A percentile compares a stretch with the other conserved stretches of the same genome.
Conservation (phyloP, 2,329 filamentous ascomycete species). For the Ciborinia camelliae region DNA sequence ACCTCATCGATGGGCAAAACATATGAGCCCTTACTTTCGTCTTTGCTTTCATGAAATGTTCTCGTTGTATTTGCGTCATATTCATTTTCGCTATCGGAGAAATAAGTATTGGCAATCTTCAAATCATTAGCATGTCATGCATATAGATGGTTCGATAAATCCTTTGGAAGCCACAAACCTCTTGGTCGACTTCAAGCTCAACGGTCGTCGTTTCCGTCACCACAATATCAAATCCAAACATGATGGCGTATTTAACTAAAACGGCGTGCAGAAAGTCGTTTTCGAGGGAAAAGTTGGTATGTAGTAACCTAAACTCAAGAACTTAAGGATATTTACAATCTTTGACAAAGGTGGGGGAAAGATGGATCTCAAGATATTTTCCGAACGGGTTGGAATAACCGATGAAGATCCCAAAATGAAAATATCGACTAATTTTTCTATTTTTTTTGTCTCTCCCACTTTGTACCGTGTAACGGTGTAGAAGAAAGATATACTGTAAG, state of each 20-base stretch:
- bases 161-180: background rate
- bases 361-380: slow-evolving; percentile 6
- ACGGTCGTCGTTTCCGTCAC: slow-evolving; percentile 12
- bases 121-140: background rate
- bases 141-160: background rate
- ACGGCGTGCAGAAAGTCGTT: background rate
- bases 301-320: background rate
- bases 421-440: slow-evolving; percentile 5
- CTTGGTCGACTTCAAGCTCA: slow-evolving; percentile 15
- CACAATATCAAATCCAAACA: slow-evolving; percentile 12
- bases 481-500: no score
- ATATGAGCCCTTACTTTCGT: slow-evolving; percentile 36
- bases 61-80: slow-evolving; percentile 40
- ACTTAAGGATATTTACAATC: background rate
- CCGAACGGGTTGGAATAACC: background rate
- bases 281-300: background rate
- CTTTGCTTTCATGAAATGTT: slow-evolving; percentile 45
- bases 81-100: slow-evolving; percentile 38
- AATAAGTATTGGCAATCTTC: slow-evolving; percentile 8
- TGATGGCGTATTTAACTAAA: background rate
- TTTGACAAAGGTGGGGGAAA: slow-evolving; percentile 15
- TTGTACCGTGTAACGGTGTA: no score
- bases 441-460: slow-evolving; percentile 3
- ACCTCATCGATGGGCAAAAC: slow-evolving; percentile 31
- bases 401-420: slow-evolving; percentile 6